A percentile compares a stretch with the other conserved stretches of the same genome.
These are phyloP conservation scores for Camellia lanceoleosa DNA, from an alignment of 148 eudicot genomes.

Conservation along the genomic window DNA sequence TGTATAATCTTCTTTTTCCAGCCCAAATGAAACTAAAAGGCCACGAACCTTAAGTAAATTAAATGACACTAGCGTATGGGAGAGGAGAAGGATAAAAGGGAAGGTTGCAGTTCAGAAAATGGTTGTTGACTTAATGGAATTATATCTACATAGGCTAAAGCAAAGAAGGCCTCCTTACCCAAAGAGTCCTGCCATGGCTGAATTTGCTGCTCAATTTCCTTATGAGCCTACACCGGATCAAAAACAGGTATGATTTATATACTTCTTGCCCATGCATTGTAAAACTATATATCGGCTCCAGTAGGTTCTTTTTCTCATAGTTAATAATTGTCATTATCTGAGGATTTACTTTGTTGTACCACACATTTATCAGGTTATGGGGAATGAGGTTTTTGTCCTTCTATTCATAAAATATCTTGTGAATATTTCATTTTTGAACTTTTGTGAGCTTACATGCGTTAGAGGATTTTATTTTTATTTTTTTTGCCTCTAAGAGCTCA, in stretches of 20 bases:
- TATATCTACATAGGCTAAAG: conserved; percentile 86
- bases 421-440: neutral
- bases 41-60: conserved; percentile 79
- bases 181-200: conserved; percentile 55
- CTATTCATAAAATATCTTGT: neutral
- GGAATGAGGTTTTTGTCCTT: neutral
- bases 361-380: neutral
- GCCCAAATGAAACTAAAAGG: conserved; percentile 84
- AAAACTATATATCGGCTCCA: neutral
- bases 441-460: neutral
- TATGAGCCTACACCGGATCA: conserved; percentile 94
- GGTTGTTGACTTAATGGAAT: conserved; percentile 97
- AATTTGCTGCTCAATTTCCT: conserved; percentile 74
- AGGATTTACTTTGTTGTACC: neutral
- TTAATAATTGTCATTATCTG: neutral
- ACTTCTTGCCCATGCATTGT: neutral
- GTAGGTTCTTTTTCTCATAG: neutral
- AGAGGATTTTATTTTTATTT: neutral
- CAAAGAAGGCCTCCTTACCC: conserved; percentile 86
- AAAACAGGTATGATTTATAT: conserved; percentile 51
- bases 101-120: conserved; percentile 95
- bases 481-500: conserved; percentile 29
- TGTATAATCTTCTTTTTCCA: conserved; percentile 25
- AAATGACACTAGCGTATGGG: conserved; percentile 82
- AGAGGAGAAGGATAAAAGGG: conserved; percentile 85